Evolutionary conservation across 2,329 filamentous ascomycete genomes (phyloP), one percentile per base, ranked within the genome.

Genomic region (Colletotrichum spaethianum): DNA sequence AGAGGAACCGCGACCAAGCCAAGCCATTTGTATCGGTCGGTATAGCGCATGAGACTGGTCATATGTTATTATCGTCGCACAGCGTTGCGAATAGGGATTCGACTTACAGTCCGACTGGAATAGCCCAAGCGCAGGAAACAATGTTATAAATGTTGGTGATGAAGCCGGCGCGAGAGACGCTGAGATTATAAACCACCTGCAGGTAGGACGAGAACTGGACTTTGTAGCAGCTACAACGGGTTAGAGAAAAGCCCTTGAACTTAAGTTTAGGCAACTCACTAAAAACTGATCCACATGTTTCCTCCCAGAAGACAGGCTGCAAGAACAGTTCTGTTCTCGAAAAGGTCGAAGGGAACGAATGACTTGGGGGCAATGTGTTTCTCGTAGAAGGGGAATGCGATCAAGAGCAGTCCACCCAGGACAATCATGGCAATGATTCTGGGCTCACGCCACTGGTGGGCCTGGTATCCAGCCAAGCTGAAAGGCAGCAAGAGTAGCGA

Each of bases 401-500:
- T 40, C 36, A 74, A 44, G n/a, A 65, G 57, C 36, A 72, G 61
- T 26, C 53, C 71, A 31, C 73, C 73, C 8, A 74, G 31, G 9
- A 72, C 52, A 16, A 74, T 72, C 84, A 88, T 86, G 31, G 80
- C 76, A 55, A 87, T 81, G 70, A 88, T 86, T 63, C 81, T 81
- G 55, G 77, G 77, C 20, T 82, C 83, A 46, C 78, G 78, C 85
- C 85, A 87, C 12, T 74, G 67, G 70, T 83, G 76, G 44, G 82
- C 81, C 14, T 83, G 81, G 52, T 80, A 82, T 23, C 82, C 80
- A 18, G 84, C 84, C 20, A 91, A 80, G 20, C 85, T 90, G 76
- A 92, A 86, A 0, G 90, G 89, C 2, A 92, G 82, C 31, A 91
- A 79, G 74, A 92, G 86, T 23, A 90, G 78, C 7, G 83, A 81